Evolutionary conservation across 805 yeast species (phyloP), one percentile per base, ranked within the genome.

Genomic region (Zygosaccharomyces bisporus): DNA sequence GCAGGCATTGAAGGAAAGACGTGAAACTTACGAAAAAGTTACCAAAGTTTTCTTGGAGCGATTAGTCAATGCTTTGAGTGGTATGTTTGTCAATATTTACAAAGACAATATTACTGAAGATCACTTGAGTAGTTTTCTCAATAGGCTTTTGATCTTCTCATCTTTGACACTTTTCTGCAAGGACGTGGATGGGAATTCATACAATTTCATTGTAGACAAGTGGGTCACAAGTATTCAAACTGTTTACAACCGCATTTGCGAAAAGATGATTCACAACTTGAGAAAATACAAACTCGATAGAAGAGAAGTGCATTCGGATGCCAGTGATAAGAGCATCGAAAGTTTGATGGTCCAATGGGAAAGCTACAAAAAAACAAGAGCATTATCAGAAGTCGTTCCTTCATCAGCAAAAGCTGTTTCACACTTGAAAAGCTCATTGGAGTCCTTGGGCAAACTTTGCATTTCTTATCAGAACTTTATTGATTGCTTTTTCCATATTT

Each of bases 1-100:
- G 87, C 71, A 73, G 45, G 95, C 95, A 0, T 69, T 87, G 46
- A 73, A 72, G 47, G 88, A 86, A 54, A 81, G 83, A 55, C 74
- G 79, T 46, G 67, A 70, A 12, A 73, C 70, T 4, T 86, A 83
- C 57, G 86, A 81, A 53, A 59, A 66, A 16, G 80, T 80, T 0
- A 71, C 83, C 1, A 54, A 58, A 2, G 63, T 68, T 4, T 85
- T 88, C 55, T 60, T 78, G 25, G 61, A 57, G 14, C 70, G 75
- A 48, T 72, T 79, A 45, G 69, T 58, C 10, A 49, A 40, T 1
- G 80, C 73, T 39, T 65, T 81, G 49, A 67, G 66, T 10, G 45
- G 55, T 3, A 68, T 73, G 24, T 71, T 84, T 42, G 67, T 63
- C 21, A 61, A 58, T 17, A 67, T 71, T 8, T 51, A 60, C n/a